Evolutionary conservation across 768 basidiomycete genomes (phyloP).

Genomic region (Imleria badia): DNA sequence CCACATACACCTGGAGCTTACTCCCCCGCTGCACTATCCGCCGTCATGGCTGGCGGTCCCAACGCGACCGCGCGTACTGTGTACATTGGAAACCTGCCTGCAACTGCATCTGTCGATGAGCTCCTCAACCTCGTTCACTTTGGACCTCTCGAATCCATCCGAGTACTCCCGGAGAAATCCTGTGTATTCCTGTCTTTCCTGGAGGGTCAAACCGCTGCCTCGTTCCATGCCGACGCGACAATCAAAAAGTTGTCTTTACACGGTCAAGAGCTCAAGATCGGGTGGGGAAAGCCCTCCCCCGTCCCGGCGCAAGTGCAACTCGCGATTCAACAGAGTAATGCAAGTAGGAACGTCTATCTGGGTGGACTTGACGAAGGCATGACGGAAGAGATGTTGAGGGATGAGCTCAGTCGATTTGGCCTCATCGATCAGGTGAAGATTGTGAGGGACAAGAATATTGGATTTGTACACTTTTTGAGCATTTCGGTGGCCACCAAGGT

Average conservation of each 20-base stretch:
- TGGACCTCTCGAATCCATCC: slow-evolving; percentile 92
- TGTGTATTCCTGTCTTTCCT: slow-evolving; percentile 99
- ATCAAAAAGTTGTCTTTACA: slow-evolving; percentile 93
- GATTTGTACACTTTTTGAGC: slow-evolving; percentile 97
- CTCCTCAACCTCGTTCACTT: slow-evolving; percentile 97
- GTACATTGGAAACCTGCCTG: slow-evolving; percentile 94
- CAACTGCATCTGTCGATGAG: slow-evolving; percentile 96
- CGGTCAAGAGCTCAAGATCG: slow-evolving; percentile 96
- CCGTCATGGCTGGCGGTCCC: slow-evolving; percentile 62
- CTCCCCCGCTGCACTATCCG: slow-evolving; percentile 75
- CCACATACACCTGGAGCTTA: slow-evolving; percentile 72
- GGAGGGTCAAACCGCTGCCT: slow-evolving; percentile 87
- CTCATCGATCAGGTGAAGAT: slow-evolving; percentile 99
- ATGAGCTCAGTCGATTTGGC: slow-evolving; percentile 90
- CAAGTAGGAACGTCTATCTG: slow-evolving; percentile 94
- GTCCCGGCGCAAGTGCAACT: slow-evolving; percentile 84
- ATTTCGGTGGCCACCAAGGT: slow-evolving; percentile 96
- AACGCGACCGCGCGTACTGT: slow-evolving; percentile 81
- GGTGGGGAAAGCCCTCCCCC: slow-evolving; percentile 94
- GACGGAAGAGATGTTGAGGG: slow-evolving; percentile 90
- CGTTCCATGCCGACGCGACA: slow-evolving; percentile 95
- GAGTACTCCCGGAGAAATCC: slow-evolving; percentile 93
- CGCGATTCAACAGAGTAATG: slow-evolving; percentile 89
- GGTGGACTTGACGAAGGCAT: slow-evolving; percentile 88
- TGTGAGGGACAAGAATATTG: slow-evolving; percentile 98